phyloP scores from a whole-genome alignment of 164 flowering plant species.

The Vitis rotundifolia region DNA sequence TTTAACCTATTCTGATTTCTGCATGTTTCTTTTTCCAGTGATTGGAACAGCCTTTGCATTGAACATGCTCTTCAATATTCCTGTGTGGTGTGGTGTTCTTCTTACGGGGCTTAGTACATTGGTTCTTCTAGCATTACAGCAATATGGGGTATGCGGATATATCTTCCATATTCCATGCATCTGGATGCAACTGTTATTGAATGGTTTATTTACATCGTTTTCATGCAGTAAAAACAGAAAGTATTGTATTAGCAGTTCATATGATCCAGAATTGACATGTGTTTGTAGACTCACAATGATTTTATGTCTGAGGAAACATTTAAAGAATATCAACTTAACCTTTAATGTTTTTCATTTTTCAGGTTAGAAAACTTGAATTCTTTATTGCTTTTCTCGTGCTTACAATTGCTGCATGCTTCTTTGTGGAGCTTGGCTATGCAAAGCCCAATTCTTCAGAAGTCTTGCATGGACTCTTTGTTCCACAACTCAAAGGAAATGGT shows the following conservation, averaged over 20 bases:
- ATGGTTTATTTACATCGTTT: background rate
- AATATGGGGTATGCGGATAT: conserved; percentile 76
- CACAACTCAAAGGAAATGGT: conserved; percentile 81
- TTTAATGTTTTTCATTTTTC: conserved; percentile 7
- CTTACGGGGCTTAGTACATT: conserved; percentile 89
- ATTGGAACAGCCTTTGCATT: conserved; percentile 95
- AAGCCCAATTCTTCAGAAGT: conserved; percentile 74
- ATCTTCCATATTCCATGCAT: background rate
- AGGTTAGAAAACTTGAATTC: conserved; percentile 95
- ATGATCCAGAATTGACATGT: background rate
- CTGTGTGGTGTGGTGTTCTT: conserved; percentile 90
- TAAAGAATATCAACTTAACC: background rate
- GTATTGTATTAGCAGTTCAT: background rate
- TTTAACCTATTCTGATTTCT: background rate
- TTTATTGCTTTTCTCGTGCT: conserved; percentile 80
- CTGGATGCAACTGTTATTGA: background rate
- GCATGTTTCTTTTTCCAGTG: conserved; percentile 41
- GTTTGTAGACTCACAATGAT: no score
- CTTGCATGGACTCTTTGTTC: conserved; percentile 79
- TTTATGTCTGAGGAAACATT: background rate
- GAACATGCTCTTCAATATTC: conserved; percentile 88
- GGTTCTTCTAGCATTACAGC: conserved; percentile 81
- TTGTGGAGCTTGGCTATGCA: conserved; percentile 81
- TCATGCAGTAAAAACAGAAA: no score
- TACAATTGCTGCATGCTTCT: conserved; percentile 88